phyloP scores from a whole-genome alignment of 1,284 basidiomycete species.

The Sanghuangporus sanghuang region DNA sequence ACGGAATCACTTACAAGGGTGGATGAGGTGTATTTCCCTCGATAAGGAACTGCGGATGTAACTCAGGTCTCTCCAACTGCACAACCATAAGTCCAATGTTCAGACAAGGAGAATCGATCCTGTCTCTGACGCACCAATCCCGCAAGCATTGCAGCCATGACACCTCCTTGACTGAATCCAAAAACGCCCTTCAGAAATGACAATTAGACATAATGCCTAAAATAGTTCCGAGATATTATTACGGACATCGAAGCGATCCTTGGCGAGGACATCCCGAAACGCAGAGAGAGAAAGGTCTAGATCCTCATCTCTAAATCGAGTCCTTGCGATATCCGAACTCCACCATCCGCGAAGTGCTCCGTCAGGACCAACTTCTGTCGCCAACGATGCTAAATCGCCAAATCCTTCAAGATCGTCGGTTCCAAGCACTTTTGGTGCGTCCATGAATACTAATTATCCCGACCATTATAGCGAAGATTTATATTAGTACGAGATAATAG shows the following conservation, averaged over 20 bases:
- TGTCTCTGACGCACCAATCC: slow-evolving; percentile 52
- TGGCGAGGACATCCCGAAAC: slow-evolving; percentile 44
- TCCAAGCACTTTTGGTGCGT: slow-evolving; percentile 70
- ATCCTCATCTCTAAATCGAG: slow-evolving; percentile 38
- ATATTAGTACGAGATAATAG: background rate
- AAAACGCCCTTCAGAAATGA: slow-evolving; percentile 62
- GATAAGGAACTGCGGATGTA: slow-evolving; percentile 61
- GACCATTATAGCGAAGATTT: background rate
- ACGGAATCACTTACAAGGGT: slow-evolving; percentile 51
- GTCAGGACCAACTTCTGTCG: slow-evolving; percentile 50
- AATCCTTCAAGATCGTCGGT: slow-evolving; percentile 59
- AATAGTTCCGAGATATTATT: background rate
- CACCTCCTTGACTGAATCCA: slow-evolving; percentile 83
- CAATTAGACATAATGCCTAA: background rate
- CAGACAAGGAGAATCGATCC: background rate
- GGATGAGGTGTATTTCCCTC: slow-evolving; percentile 61
- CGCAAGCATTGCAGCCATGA: slow-evolving; percentile 68
- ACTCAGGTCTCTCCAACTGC: slow-evolving; percentile 47
- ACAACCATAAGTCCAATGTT: background rate
- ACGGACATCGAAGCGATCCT: slow-evolving; percentile 53
- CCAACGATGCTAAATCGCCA: slow-evolving; percentile 30
- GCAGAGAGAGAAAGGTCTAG: slow-evolving; percentile 51
- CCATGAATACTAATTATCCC: slow-evolving; percentile 64
- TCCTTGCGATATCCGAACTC: slow-evolving; percentile 47
- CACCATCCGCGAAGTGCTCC: slow-evolving; percentile 79